Evolutionary conservation across 139 green algal genomes (phyloP).

Genomic region (Diplosphaera chodatii): DNA sequence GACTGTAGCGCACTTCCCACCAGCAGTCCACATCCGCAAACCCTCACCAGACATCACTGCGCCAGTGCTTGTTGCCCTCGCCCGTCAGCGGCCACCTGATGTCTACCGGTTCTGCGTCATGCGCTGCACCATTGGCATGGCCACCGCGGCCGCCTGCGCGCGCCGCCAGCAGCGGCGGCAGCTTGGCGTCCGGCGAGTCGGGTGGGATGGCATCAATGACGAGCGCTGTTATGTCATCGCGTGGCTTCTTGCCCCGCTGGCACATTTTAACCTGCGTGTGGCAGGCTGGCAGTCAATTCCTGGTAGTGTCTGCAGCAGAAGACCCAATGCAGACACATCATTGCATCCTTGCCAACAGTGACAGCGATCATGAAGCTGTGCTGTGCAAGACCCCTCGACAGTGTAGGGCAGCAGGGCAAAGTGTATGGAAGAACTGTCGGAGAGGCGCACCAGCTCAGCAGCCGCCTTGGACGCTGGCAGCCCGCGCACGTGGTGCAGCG

Average conservation of each 20-base stretch:
- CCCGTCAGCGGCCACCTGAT: neutral
- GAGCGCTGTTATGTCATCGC: slow-evolving; percentile 47
- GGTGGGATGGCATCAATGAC: slow-evolving; percentile 29
- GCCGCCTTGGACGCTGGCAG: slow-evolving; percentile 47
- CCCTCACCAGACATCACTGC: neutral
- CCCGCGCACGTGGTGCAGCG: slow-evolving; percentile 34
- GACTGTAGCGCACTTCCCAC: no score
- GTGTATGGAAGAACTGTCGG: no score
- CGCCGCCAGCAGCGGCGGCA: slow-evolving; percentile 11
- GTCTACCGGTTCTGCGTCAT: neutral
- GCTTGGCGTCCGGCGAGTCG: neutral
- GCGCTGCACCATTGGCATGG: neutral
- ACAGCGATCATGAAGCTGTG: no score
- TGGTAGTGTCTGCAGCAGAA: no score
- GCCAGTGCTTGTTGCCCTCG: slow-evolving; percentile 1
- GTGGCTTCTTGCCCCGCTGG: slow-evolving; percentile 16
- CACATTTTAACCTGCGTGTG: slow-evolving; percentile 21
- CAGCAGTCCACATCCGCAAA: no score
- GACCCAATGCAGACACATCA: no score
- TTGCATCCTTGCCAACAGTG: no score
- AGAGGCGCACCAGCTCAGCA: slow-evolving; percentile 39
- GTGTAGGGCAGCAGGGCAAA: no score
- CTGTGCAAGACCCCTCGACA: no score
- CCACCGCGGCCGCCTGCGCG: neutral
- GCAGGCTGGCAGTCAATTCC: no score